phyloP scores from a whole-genome alignment of 2,329 filamentous ascomycete species.

The Cercospora nicotianae region DNA sequence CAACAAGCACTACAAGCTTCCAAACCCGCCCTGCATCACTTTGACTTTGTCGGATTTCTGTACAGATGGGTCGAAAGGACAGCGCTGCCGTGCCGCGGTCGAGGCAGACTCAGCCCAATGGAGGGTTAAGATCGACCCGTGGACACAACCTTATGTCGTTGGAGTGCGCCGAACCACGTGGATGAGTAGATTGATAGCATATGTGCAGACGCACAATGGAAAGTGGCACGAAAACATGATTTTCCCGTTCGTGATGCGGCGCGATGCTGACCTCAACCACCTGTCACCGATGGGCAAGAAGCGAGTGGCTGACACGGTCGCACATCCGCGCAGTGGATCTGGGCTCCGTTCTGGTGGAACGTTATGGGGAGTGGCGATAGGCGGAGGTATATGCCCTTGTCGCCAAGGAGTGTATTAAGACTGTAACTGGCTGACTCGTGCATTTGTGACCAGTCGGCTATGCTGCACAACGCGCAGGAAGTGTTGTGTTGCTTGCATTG shows the following conservation, averaged over 20 bases:
- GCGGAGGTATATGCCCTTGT: conserved; percentile 7
- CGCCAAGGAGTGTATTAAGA: conserved; percentile 1
- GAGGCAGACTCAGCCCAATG: background rate
- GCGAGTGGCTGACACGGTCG: conserved; percentile 14
- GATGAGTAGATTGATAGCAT: background rate
- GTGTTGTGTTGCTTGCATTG: background rate
- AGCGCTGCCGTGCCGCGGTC: conserved; percentile 2
- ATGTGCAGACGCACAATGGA: background rate
- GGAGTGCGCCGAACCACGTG: conserved; percentile 1
- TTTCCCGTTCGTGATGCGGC: conserved; percentile 3
- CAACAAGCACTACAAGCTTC: conserved; percentile 16
- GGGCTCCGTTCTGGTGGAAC: conserved; percentile 1
- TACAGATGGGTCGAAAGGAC: background rate
- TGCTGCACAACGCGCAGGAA: background rate
- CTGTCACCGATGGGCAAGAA: background rate
- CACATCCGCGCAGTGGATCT: conserved; percentile 15
- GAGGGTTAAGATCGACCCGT: conserved; percentile 13
- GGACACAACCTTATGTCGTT: background rate
- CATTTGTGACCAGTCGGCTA: background rate
- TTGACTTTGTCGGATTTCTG: background rate
- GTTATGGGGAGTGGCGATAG: conserved; percentile 10
- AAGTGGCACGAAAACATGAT: conserved; percentile 4
- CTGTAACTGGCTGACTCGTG: conserved; percentile 9
- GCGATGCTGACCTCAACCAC: background rate
- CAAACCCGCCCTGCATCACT: conserved; percentile 16